phyloP scores from a whole-genome alignment of 306 rosid genomes.

The Begonia masoniana region DNA sequence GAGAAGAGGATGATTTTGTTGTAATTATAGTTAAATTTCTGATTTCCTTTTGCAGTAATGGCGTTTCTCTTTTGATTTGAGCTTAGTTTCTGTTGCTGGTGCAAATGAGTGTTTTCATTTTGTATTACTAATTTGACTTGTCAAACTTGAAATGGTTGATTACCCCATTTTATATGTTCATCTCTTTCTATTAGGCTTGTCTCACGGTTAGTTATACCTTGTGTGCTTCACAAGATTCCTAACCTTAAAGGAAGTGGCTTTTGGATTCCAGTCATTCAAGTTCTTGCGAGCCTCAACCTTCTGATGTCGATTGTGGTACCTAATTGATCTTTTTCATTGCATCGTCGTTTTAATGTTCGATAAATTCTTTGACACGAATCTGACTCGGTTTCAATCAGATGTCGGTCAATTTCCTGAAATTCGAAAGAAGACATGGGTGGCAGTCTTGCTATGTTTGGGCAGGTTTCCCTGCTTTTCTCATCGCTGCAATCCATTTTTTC shows the following conservation, averaged over 20 bases:
- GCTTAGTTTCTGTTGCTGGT: not conserved
- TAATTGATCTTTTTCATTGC: constrained; percentile 4
- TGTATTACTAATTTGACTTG: not conserved
- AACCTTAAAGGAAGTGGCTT: constrained; percentile 75
- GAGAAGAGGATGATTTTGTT: not conserved
- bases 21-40: not conserved
- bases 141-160: not conserved
- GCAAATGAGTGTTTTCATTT: not conserved
- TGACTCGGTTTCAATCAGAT: constrained; percentile 27
- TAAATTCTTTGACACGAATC: not conserved
- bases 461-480: constrained; percentile 37
- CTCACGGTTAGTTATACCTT: constrained; percentile 48
- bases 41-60: not conserved
- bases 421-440: constrained; percentile 58
- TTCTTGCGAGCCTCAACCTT: constrained; percentile 79
- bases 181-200: constrained; percentile 56
- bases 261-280: constrained; percentile 89
- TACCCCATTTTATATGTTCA: constrained; percentile 5
- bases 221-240: constrained; percentile 64
- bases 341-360: not conserved
- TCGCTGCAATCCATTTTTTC: constrained; percentile 1
- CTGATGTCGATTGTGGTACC: constrained; percentile 66
- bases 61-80: not conserved
- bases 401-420: constrained; percentile 36
- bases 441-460: constrained; percentile 85